Conservation (phyloP, 371 early-diverging fungal genomes). For the Apophysomyces ossiformis region DNA sequence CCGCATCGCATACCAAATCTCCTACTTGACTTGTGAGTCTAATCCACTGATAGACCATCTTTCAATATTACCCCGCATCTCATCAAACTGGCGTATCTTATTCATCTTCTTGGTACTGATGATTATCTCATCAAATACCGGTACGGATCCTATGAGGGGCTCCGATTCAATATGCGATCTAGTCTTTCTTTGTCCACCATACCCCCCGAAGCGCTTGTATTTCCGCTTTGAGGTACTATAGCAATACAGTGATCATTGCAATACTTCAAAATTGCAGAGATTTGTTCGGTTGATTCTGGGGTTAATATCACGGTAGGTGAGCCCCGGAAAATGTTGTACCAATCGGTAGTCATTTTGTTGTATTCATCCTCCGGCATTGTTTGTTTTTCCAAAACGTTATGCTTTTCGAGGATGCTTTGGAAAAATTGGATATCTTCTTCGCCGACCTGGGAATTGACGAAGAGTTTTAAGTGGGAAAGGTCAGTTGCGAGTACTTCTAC, state of each 20-base stretch:
- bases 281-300: conserved; percentile 84
- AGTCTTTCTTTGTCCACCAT: not conserved
- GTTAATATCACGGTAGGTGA: conserved; percentile 72
- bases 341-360: conserved; percentile 72
- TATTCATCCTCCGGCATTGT: conserved; percentile 37
- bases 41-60: not conserved
- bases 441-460: conserved; percentile 38
- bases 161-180: not conserved
- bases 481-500: conserved; percentile 19
- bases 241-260: conserved; percentile 84
- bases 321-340: conserved; percentile 88
- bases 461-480: not conserved
- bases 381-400: conserved; percentile 29
- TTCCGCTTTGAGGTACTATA: conserved; percentile 96
- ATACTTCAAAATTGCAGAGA: conserved; percentile 80
- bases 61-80: conserved; percentile 62
- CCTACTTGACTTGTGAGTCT: conserved; percentile 40
- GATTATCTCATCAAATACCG: conserved; percentile 94
- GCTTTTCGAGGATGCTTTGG: conserved; percentile 42
- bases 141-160: conserved; percentile 35
- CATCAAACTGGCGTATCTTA: conserved; percentile 78
- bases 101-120: conserved; percentile 78
- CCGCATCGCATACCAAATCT: conserved; percentile 84
- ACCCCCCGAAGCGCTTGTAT: conserved; percentile 81
- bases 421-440: conserved; percentile 64